Base-by-base conservation (phyloP, 331 rosid species). In the Arachis monticola region DNA sequence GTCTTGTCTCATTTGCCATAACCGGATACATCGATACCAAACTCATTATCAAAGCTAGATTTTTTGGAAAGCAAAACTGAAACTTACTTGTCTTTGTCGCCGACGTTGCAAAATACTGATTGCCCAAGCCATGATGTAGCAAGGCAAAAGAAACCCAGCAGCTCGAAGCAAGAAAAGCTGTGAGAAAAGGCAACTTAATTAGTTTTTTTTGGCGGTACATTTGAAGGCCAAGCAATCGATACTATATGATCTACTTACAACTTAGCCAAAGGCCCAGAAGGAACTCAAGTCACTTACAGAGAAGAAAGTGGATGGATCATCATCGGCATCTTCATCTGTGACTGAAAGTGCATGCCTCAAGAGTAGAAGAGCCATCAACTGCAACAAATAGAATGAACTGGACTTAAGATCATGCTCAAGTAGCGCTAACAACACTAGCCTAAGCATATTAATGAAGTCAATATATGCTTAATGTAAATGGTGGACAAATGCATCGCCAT, bases 101-200 rank as follows among this genome's bases (percentile, higher is more conserved):
- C 92, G 81, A 5, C 90, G 97, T 83, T 92, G 97, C 86, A 92
- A 86, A 76, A 92, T 85, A 76, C 91, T 88, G 83, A 92, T 82
- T 58, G 94, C 97, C 88, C 97, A 92, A 61, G 97, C 96, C 96
- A 92, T 92, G 52, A 92, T 87, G 67, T 92, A 92, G 83, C 93
- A 92, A 70, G 97, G 97, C 73, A 92, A 81, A 46, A 92, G 96
- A 84, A 92, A 92, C 13, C 96, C 92, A 74, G 96, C 96, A 6
- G 92, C 96, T 38, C 96, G 88, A 58, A 92, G 97, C 84, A 92
- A 83, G 88, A 90, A 92, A 70, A 92, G 88, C 97, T 92, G 88
- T 64, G 38, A 44, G 60, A 53, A 73, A 44, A 64, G 73, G 53
- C 59, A 4, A 31, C n/a, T 57, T 86, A 13, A 81, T 84, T 70